Conservation (phyloP, 192 early-diverging fungal genomes). For the Jimgerdemannia lactiflua region DNA sequence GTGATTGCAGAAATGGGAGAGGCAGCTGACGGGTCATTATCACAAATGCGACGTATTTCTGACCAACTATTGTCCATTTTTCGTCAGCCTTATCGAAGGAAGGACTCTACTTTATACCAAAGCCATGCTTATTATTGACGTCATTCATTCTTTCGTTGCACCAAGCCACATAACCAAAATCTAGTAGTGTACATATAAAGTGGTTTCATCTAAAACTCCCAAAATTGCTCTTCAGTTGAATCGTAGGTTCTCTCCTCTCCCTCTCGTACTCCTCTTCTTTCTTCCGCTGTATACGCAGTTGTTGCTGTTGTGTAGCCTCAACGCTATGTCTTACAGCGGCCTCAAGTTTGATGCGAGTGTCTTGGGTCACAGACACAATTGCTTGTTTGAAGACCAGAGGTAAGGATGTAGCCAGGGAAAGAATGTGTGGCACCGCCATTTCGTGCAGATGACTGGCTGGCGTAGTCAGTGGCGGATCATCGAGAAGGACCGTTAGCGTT, state of each 20-base stretch:
- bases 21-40: slow-evolving; percentile 22
- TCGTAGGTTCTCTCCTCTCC: slow-evolving; percentile 36
- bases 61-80: slow-evolving; percentile 15
- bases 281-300: slow-evolving; percentile 29
- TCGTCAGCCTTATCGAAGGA: no score
- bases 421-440: slow-evolving; percentile 35
- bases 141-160: no score
- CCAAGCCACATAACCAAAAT: no score
- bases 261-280: slow-evolving; percentile 9
- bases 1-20: slow-evolving; percentile 41
- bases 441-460: slow-evolving; percentile 23
- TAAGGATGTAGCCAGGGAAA: slow-evolving; percentile 36
- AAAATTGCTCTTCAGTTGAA: slow-evolving; percentile 42
- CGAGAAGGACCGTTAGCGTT: slow-evolving; percentile 39
- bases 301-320: slow-evolving; percentile 34
- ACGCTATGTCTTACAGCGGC: slow-evolving; percentile 44
- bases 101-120: no score
- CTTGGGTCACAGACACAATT: slow-evolving; percentile 23
- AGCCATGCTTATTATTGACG: no score
- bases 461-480: slow-evolving; percentile 11
- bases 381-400: slow-evolving; percentile 41
- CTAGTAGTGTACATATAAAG: no score
- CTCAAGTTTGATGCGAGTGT: slow-evolving; percentile 46
- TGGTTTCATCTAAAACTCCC: slow-evolving; percentile 5
- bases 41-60: slow-evolving; percentile 32